These are phyloP conservation scores for Ceratocystis papillata DNA, from an alignment of 2,329 filamentous ascomycete genomes.

Conservation along the genomic window DNA sequence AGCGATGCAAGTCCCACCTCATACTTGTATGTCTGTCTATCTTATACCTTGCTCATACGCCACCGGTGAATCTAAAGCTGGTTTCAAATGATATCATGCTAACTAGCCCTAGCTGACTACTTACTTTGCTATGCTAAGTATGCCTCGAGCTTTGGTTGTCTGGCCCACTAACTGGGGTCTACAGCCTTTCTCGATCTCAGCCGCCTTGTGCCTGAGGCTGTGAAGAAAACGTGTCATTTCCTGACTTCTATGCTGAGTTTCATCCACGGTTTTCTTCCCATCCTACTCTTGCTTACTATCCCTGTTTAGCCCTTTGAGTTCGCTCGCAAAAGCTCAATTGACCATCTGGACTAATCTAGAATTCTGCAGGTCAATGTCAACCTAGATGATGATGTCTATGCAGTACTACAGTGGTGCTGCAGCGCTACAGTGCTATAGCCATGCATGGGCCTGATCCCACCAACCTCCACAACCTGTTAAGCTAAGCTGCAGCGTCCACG, in stretches of 20 bases:
- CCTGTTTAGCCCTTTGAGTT: neutral
- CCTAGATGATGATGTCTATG: neutral
- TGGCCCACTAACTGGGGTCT: too few species aligned
- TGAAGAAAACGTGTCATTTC: too few species aligned
- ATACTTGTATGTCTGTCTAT: too few species aligned
- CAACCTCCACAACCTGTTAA: neutral
- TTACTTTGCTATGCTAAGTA: too few species aligned
- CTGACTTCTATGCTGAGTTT: neutral
- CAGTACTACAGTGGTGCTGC: neutral
- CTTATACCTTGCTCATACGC: too few species aligned
- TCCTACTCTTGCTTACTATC: neutral
- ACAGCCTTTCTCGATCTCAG: too few species aligned
- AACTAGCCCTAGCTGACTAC: too few species aligned
- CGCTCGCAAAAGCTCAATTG: neutral
- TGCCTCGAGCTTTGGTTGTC: too few species aligned
- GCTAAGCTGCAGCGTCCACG: neutral
- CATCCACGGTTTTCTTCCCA: neutral
- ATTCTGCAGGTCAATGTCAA: conserved; percentile 10
- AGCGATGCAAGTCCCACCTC: too few species aligned
- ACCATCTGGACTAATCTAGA: neutral
- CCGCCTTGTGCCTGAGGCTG: too few species aligned
- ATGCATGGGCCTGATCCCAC: neutral
- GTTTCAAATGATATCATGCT: too few species aligned
- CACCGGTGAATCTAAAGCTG: too few species aligned
- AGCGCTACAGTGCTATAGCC: neutral